Evolutionary conservation across 768 basidiomycete genomes (phyloP).

Genomic region (Pluteus cervinus): DNA sequence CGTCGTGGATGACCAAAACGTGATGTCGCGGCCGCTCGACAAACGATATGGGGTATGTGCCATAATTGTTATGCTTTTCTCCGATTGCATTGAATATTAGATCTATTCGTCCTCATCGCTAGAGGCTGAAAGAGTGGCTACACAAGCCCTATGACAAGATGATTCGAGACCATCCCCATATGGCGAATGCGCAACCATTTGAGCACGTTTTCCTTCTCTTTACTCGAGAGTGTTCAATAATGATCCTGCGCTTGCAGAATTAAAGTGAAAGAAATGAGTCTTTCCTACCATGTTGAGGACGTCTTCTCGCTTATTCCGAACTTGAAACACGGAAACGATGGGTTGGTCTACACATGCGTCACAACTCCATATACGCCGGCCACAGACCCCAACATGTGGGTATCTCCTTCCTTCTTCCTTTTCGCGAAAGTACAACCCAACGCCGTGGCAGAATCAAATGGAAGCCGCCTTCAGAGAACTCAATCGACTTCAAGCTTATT

Average conservation of each 20-base stretch:
- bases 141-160: conserved; percentile 73
- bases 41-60: conserved; percentile 83
- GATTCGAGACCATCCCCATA: conserved; percentile 61
- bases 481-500: conserved; percentile 94
- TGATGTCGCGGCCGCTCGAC: conserved; percentile 78
- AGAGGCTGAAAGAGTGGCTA: conserved; percentile 82
- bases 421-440: background rate
- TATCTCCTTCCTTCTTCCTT: conserved; percentile 4
- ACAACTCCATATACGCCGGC: conserved; percentile 77
- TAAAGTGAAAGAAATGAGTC: conserved; percentile 78
- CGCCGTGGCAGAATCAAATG: conserved; percentile 76
- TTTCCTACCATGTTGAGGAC: conserved; percentile 82
- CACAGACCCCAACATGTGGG: conserved; percentile 87
- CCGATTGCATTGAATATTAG: conserved; percentile 7
- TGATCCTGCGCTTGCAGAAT: conserved; percentile 44
- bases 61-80: background rate
- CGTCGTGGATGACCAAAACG: conserved; percentile 77
- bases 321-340: conserved; percentile 90
- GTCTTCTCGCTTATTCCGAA: conserved; percentile 80
- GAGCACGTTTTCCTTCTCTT: conserved; percentile 50
- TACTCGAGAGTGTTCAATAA: conserved; percentile 2
- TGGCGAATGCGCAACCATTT: conserved; percentile 66
- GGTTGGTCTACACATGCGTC: conserved; percentile 93
- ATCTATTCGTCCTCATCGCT: conserved; percentile 4
- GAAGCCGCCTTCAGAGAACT: conserved; percentile 98